A percentile compares a stretch with the other conserved stretches of the same genome.
phyloP scores from a whole-genome alignment of 768 basidiomycete genomes.

The Kwoniella bestiolae region DNA sequence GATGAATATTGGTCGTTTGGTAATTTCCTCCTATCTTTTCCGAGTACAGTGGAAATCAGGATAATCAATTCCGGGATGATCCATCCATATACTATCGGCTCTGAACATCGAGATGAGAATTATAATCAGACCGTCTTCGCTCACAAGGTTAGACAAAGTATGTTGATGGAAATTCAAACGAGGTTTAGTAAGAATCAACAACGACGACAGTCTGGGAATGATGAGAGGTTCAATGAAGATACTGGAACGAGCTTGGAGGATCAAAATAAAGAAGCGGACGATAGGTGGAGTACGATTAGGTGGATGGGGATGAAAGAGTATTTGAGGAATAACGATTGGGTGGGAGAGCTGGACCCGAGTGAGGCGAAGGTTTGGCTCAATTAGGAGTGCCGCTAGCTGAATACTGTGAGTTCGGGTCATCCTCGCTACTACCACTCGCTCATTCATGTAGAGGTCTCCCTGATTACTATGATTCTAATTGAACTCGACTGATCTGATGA shows the following conservation, averaged over 20 bases:
- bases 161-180: neutral
- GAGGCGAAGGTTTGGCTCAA: neutral
- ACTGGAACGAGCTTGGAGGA: neutral
- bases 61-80: neutral
- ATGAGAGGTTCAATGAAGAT: neutral
- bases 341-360: neutral
- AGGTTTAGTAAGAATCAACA: neutral
- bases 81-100: neutral
- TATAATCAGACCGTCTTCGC: neutral
- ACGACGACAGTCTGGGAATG: neutral
- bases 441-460: too few species aligned
- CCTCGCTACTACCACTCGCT: too few species aligned
- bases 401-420: too few species aligned
- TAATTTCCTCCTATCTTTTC: neutral
- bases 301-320: slow-evolving; percentile 6
- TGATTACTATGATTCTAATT: too few species aligned
- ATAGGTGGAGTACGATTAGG: neutral
- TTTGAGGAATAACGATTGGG: slow-evolving; percentile 1
- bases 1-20: neutral
- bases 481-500: too few species aligned
- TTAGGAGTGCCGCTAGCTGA: neutral
- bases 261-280: neutral
- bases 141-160: neutral
- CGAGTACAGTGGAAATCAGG: neutral
- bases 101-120: neutral